These are phyloP conservation scores for Phoenix roebelenii DNA, from an alignment of 176 grass and related monocot genomes.

Conservation along the genomic window DNA sequence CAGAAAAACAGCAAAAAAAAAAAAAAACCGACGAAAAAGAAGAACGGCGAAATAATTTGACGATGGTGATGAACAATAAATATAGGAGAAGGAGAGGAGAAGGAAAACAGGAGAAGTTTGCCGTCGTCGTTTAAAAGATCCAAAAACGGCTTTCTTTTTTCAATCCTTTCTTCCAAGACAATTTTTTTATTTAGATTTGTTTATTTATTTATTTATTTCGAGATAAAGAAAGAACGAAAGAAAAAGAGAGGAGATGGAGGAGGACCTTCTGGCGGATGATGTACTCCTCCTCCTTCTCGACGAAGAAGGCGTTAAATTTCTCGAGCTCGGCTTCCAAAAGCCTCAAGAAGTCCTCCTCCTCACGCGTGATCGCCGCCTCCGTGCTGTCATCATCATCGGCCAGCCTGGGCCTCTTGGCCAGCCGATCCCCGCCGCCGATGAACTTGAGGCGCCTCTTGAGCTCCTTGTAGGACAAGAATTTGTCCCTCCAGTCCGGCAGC, in stretches of 20 bases:
- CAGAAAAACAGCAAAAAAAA: background rate
- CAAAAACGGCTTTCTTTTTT: too few relatives aligned
- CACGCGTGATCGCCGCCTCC: constrained; percentile 34
- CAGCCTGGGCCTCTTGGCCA: constrained; percentile 37
- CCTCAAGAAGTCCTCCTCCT: constrained; percentile 64
- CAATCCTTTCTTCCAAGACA: too few relatives aligned
- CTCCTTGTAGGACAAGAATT: constrained; percentile 97
- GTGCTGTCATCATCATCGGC: constrained; percentile 19
- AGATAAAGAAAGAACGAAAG: too few relatives aligned
- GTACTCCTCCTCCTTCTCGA: constrained; percentile 96
- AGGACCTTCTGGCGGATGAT: constrained; percentile 90
- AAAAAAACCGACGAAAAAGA: too few relatives aligned
- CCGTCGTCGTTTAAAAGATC: too few relatives aligned
- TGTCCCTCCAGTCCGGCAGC: constrained; percentile 94
- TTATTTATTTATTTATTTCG: too few relatives aligned
- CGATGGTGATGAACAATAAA: too few relatives aligned
- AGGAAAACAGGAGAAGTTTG: too few relatives aligned
- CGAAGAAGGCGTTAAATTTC: constrained; percentile 88
- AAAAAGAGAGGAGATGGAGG: too few relatives aligned
- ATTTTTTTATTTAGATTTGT: too few relatives aligned
- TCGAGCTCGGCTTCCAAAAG: constrained; percentile 87
- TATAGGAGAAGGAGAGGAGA: too few relatives aligned
- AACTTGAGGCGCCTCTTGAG: constrained; percentile 86
- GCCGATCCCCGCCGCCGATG: constrained; percentile 37
- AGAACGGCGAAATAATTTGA: too few relatives aligned